Base-by-base conservation (phyloP, 2,329 filamentous ascomycete genomes). In the Hypoxylon sp. region DNA sequence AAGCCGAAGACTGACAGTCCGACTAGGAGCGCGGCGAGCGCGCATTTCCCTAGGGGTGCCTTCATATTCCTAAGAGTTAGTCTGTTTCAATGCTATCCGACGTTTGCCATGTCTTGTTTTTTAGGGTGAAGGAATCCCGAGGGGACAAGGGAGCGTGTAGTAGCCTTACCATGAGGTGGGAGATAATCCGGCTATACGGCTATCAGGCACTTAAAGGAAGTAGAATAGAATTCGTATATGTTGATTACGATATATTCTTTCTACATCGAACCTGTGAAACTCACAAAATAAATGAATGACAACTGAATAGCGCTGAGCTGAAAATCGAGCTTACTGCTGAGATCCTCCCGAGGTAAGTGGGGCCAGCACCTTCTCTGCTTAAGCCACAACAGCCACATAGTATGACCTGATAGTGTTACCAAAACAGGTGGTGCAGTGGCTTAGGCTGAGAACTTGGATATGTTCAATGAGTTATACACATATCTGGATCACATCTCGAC, bases 1-100 rank as follows among this genome's bases (percentile, higher is more conserved):
- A 65, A 56, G 7, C 67, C 67, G 28, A 69, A 60, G 26, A 49
- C 33, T n/a, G 63, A 54, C n/a, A 69, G 60, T 1, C 59, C 63
- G 16, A 40, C 45, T 11, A 69, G 51, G 18, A 59, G 22, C 44
- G 64, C 60, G 14, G 50, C 46, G 16, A 70, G 60, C 46, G 65
- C 68, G 18, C 54, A 48, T 33, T 61, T 68, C 18, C 60, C 65
- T 26, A 61, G 11, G 48, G 57, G 60, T 11, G 63, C 56, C 63
- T 62, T 46, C 42, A 24, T 9, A 26, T 26, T 26, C 4, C 14
- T 4, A n/a, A 22, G 38, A 22, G 61, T 65, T 40, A 62, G 61
- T 16, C 18, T 51, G 4, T 48, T 18, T 40, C 7, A 24, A 57
- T 32, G 11, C 5, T 50, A 42, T 55, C 8, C 45, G 46, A 18